Evolutionary conservation across 2,329 filamentous ascomycete species (phyloP).

Genomic region (Aspergillus tanneri): DNA sequence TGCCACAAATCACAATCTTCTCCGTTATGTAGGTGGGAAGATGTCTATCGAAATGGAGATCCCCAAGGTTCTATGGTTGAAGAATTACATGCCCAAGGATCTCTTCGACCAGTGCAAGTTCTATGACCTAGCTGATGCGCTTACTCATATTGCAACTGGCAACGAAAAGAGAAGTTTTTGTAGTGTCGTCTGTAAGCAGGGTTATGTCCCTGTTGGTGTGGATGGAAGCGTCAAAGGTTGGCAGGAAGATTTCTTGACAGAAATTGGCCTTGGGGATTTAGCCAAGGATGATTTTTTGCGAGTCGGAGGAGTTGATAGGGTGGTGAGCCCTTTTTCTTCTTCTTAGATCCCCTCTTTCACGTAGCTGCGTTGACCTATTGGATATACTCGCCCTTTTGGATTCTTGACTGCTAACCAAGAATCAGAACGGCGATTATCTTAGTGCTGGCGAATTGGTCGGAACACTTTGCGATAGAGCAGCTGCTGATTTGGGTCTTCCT

Average conservation of each 20-base stretch:
- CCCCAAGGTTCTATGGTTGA: slow-evolving; percentile 96
- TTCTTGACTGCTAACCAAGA: neutral
- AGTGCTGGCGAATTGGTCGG: slow-evolving; percentile 92
- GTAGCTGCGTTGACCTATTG: too few species aligned
- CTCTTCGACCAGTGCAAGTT: slow-evolving; percentile 93
- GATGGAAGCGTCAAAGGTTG: slow-evolving; percentile 97
- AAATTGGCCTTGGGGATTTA: slow-evolving; percentile 83
- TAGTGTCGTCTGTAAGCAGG: slow-evolving; percentile 96
- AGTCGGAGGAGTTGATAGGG: slow-evolving; percentile 89
- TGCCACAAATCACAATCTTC: slow-evolving; percentile 82
- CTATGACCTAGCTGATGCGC: slow-evolving; percentile 87
- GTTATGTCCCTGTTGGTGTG: slow-evolving; percentile 92
- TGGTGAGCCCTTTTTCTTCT: slow-evolving; percentile 66
- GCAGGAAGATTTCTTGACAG: slow-evolving; percentile 89
- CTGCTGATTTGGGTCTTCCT: slow-evolving; percentile 76
- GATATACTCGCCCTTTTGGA: neutral
- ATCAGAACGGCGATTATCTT: slow-evolving; percentile 85
- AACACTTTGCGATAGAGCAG: slow-evolving; percentile 77
- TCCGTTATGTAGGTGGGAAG: slow-evolving; percentile 93
- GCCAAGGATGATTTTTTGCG: slow-evolving; percentile 84
- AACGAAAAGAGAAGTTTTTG: slow-evolving; percentile 91
- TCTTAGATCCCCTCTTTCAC: neutral
- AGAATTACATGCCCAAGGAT: slow-evolving; percentile 94
- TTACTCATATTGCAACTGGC: slow-evolving; percentile 92
- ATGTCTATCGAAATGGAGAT: slow-evolving; percentile 99